Percentiles rank a stretch among this genome's conserved stretches.
phyloP scores from a whole-genome alignment of 106 monocot genomes.

The Dendrobium huoshanense region DNA sequence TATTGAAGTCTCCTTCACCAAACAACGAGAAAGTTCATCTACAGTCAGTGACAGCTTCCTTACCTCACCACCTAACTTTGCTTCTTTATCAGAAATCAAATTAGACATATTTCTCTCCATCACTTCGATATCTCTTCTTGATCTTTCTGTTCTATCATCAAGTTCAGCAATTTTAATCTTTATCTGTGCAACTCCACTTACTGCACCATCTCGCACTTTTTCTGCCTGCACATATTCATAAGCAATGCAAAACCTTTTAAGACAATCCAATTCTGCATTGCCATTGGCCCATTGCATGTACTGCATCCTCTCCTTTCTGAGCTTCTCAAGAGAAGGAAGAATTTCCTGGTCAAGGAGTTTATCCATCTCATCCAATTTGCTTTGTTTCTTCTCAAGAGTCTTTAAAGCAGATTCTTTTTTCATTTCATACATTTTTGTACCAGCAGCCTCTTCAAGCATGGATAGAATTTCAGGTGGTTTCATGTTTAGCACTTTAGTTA shows the following conservation, averaged over 20 bases:
- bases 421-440: slow-evolving; percentile 97
- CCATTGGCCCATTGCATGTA: slow-evolving; percentile 97
- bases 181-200: slow-evolving; percentile 37
- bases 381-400: slow-evolving; percentile 92
- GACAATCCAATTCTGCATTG: slow-evolving; percentile 75
- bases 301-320: slow-evolving; percentile 84
- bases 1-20: slow-evolving; percentile 87
- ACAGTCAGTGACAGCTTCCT: slow-evolving; percentile 54
- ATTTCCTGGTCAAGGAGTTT: slow-evolving; percentile 95
- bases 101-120: slow-evolving; percentile 57
- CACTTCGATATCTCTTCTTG: slow-evolving; percentile 41
- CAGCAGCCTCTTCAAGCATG: slow-evolving; percentile 98
- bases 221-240: slow-evolving; percentile 92
- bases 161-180: slow-evolving; percentile 59
- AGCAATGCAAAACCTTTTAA: slow-evolving; percentile 81
- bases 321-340: slow-evolving; percentile 87
- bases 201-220: slow-evolving; percentile 46
- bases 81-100: slow-evolving; percentile 77
- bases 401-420: slow-evolving; percentile 88
- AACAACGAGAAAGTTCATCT: slow-evolving; percentile 51
- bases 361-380: slow-evolving; percentile 94
- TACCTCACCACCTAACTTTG: slow-evolving; percentile 67
- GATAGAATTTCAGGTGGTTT: slow-evolving; percentile 96
- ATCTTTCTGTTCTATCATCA: slow-evolving; percentile 30
- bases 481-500: slow-evolving; percentile 96